Evolutionary conservation across 495 filamentous ascomycete species (phyloP).

Genomic region (Paragyromitra xinjiangensis): DNA sequence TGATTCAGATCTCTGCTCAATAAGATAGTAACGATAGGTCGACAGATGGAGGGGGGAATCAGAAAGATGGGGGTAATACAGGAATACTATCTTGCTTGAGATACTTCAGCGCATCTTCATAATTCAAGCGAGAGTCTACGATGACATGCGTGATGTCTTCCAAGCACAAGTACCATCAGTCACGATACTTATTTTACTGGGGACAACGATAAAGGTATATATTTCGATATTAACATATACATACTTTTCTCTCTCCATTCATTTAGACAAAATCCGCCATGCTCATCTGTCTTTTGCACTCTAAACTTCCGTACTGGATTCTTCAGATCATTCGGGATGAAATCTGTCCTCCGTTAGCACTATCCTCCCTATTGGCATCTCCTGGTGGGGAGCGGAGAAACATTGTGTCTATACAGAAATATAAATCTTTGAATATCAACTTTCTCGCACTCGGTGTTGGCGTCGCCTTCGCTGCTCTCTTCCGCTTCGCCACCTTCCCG

Average conservation of each 20-base stretch:
- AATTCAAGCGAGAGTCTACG: slow-evolving; percentile 75
- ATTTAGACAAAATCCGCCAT: slow-evolving; percentile 73
- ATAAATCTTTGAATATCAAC: slow-evolving; percentile 38
- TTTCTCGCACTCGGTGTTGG: slow-evolving; percentile 14
- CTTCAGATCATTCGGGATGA: slow-evolving; percentile 81
- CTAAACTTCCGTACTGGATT: slow-evolving; percentile 71
- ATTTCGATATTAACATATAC: slow-evolving; percentile 19
- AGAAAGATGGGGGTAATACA: slow-evolving; percentile 58
- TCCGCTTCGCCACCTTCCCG: slow-evolving; percentile 29
- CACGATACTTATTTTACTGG: slow-evolving; percentile 37
- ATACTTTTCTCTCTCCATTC: slow-evolving; percentile 64
- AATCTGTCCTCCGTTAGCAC: slow-evolving; percentile 62
- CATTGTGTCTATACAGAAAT: slow-evolving; percentile 37
- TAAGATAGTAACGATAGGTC: slow-evolving; percentile 38
- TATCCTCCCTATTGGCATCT: not conserved
- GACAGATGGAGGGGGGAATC: slow-evolving; percentile 17
- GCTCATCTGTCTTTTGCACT: slow-evolving; percentile 77
- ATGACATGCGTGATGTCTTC: slow-evolving; percentile 74
- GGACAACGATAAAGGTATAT: not conserved
- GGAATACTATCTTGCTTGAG: slow-evolving; percentile 65
- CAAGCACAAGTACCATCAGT: slow-evolving; percentile 34
- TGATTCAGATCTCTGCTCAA: not conserved
- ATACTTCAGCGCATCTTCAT: slow-evolving; percentile 70
- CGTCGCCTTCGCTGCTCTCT: slow-evolving; percentile 22
- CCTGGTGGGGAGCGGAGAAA: not conserved